Conservation (phyloP, 2,329 filamentous ascomycete genomes). For the Tolypocladium sp. region DNA sequence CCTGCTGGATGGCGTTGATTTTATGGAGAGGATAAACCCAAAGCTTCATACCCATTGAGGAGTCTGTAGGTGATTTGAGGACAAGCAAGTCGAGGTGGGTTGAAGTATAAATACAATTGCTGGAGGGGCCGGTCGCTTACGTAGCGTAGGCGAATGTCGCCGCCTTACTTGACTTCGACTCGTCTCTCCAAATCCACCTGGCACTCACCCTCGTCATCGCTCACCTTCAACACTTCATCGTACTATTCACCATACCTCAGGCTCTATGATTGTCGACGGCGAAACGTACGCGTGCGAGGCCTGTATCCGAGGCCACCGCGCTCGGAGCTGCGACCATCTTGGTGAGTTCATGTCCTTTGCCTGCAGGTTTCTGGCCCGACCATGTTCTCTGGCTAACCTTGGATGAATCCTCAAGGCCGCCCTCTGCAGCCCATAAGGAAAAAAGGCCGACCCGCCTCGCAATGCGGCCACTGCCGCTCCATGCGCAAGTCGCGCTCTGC, state of each 20-base stretch:
- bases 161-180: background rate
- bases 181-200: no score
- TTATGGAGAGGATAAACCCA: no score
- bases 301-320: slow-evolving; percentile 1
- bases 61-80: no score
- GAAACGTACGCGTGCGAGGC: slow-evolving; percentile 1
- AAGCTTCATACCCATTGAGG: no score
- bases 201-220: background rate
- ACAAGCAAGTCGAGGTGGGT: no score
- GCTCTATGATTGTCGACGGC: background rate
- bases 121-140: no score
- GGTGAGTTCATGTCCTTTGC: background rate
- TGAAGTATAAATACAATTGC: no score
- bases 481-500: slow-evolving; percentile 1
- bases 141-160: no score
- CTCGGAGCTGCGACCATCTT: background rate
- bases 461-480: slow-evolving; percentile 2
- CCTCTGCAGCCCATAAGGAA: background rate
- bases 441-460: slow-evolving; percentile 1
- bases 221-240: background rate
- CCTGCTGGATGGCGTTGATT: background rate
- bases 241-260: background rate
- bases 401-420: background rate
- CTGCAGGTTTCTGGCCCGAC: background rate
- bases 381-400: background rate